Evolutionary conservation across 1,284 basidiomycete species (phyloP).

Genomic region (Apiotrichum siamense): DNA sequence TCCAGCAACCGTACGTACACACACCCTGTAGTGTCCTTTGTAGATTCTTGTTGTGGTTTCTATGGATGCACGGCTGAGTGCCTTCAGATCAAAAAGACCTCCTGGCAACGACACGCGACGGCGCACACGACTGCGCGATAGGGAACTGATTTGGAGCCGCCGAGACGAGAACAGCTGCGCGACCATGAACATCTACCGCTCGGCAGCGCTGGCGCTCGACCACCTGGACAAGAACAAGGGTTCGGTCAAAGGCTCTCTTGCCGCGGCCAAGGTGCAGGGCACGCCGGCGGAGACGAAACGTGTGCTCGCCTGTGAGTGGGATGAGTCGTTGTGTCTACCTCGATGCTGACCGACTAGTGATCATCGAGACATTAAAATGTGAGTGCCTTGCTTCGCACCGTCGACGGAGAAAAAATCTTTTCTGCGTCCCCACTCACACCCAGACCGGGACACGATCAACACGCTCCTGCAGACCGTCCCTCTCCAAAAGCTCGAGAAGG

Average conservation of each 20-base stretch:
- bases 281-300: conserved; percentile 66
- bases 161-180: no score
- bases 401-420: background rate
- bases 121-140: background rate
- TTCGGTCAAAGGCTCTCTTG: conserved; percentile 55
- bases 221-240: conserved; percentile 77
- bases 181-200: conserved; percentile 91
- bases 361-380: conserved; percentile 93
- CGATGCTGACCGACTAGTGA: conserved; percentile 51
- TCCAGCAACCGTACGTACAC: background rate
- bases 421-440: conserved; percentile 3
- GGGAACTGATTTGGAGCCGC: no score
- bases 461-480: conserved; percentile 62
- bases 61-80: conserved; percentile 6
- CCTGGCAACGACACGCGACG: background rate
- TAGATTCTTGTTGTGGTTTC: conserved; percentile 8
- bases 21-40: background rate
- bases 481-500: conserved; percentile 66
- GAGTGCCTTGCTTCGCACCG: conserved; percentile 29
- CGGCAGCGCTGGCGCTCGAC: conserved; percentile 73
- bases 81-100: background rate
- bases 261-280: conserved; percentile 33
- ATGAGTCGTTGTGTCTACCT: background rate
- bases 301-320: conserved; percentile 41
- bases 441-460: conserved; percentile 51